These are phyloP conservation scores for Anthostomella pinea DNA, from an alignment of 2,329 filamentous ascomycete genomes.

Conservation along the genomic window DNA sequence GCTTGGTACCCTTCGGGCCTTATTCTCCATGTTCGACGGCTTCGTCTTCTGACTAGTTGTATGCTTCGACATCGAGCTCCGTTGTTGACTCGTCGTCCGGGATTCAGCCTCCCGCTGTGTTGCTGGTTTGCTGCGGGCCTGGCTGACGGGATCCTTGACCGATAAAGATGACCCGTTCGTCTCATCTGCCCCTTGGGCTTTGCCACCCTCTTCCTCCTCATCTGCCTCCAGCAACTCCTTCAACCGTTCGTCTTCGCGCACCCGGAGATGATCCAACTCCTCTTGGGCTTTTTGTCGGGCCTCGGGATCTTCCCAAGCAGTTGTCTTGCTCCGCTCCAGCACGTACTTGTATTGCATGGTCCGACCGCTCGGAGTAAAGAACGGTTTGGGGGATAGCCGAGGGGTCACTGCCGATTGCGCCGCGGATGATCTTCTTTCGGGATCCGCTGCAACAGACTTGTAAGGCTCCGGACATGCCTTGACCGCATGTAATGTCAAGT, in stretches of 20 bases:
- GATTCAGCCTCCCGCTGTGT: too few relatives aligned
- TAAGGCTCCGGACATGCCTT: too few relatives aligned
- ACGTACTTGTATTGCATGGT: conserved; percentile 27
- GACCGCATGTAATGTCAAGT: too few relatives aligned
- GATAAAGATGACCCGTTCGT: neutral
- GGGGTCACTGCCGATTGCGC: too few relatives aligned
- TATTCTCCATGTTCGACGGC: neutral
- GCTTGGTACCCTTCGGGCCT: neutral
- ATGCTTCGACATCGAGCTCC: neutral
- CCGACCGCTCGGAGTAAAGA: conserved; percentile 32
- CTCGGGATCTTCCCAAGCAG: conserved; percentile 26
- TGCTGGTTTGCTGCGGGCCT: neutral
- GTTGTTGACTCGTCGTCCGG: too few relatives aligned
- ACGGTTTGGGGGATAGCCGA: conserved; percentile 30
- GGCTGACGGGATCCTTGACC: neutral
- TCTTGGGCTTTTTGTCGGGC: conserved; percentile 19
- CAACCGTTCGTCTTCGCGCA: conserved; percentile 19
- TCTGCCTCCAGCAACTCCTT: conserved; percentile 12
- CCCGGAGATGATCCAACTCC: conserved; percentile 21
- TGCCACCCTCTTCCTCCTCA: conserved; percentile 2
- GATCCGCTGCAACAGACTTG: too few relatives aligned
- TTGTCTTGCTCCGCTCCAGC: conserved; percentile 30
- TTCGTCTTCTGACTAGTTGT: neutral
- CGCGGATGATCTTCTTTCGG: conserved; percentile 3
- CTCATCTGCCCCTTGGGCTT: neutral